A percentile compares a stretch with the other conserved stretches of the same genome.
phyloP scores from a whole-genome alignment of 352 stramenopile species.

The Phytopythium boreale region DNA sequence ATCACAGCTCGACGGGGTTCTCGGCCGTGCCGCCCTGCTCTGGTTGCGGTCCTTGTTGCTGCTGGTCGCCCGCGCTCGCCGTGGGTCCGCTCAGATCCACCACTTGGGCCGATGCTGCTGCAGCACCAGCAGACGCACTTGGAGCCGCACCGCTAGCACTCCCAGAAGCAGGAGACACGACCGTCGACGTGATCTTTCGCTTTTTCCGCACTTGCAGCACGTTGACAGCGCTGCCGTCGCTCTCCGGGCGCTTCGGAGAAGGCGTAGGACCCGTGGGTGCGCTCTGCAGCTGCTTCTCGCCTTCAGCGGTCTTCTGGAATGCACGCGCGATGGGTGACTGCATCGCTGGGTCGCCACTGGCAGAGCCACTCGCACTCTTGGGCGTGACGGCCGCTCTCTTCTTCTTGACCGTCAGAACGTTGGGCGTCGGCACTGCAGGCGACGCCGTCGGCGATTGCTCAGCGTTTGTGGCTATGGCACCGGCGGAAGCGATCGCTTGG shows the following conservation, averaged over 20 bases:
- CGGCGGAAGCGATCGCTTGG: neutral
- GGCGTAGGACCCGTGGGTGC: neutral
- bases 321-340: constrained; percentile 1
- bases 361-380: constrained; percentile 12
- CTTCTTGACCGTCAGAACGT: constrained; percentile 13
- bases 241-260: constrained; percentile 18
- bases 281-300: neutral
- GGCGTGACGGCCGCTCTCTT: constrained; percentile 19
- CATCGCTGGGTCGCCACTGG: neutral
- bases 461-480: constrained; percentile 5
- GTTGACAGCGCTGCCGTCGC: constrained; percentile 36
- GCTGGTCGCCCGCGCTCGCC: constrained; percentile 4
- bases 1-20: constrained; percentile 11
- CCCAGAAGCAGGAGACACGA: constrained; percentile 19
- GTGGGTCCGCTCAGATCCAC: constrained; percentile 13
- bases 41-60: neutral
- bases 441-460: constrained; percentile 20
- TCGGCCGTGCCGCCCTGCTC: neutral
- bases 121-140: constrained; percentile 3
- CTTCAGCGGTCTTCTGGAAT: neutral
- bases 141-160: neutral
- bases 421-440: constrained; percentile 1
- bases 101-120: neutral
- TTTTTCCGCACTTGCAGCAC: constrained; percentile 82
- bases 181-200: constrained; percentile 61